Evolutionary conservation across 78 protist genomes (phyloP).

Genomic region (Dictyostelium discoideum): DNA sequence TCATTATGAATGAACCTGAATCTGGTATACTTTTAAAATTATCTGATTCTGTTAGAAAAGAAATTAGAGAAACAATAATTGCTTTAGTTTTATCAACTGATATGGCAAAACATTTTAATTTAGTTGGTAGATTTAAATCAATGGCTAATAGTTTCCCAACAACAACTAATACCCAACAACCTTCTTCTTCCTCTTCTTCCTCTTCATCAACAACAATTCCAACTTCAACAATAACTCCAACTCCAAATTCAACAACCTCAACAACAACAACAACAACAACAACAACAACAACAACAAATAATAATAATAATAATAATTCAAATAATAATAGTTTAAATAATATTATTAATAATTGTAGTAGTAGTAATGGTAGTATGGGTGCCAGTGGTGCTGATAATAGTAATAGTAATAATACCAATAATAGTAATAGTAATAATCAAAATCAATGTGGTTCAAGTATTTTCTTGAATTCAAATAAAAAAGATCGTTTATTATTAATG

Average conservation of each 20-base stretch:
- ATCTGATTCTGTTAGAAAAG: not conserved
- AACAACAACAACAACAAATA: not conserved
- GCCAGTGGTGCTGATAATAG: not conserved
- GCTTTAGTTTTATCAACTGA: slow-evolving; percentile 73
- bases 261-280: not conserved
- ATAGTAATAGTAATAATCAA: not conserved
- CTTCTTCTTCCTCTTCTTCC: too few relatives aligned
- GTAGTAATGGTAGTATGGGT: not conserved
- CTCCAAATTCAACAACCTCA: not conserved
- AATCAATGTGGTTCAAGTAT: not conserved
- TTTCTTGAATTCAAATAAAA: not conserved
- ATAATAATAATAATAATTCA: too few relatives aligned
- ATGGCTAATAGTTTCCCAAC: not conserved
- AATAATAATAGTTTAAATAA: too few relatives aligned
- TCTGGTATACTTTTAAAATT: slow-evolving; percentile 11
- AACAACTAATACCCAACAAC: not conserved
- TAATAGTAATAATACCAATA: not conserved
- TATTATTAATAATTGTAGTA: not conserved
- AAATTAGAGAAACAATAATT: slow-evolving; percentile 22
- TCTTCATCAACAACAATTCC: not conserved
- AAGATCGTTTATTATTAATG: slow-evolving; percentile 55
- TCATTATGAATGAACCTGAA: not conserved
- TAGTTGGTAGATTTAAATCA: slow-evolving; percentile 29
- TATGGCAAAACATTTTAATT: slow-evolving; percentile 72
- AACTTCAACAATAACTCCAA: not conserved